Conservation (phyloP, 2,329 filamentous ascomycete species). For the Rutstroemia sp. region DNA sequence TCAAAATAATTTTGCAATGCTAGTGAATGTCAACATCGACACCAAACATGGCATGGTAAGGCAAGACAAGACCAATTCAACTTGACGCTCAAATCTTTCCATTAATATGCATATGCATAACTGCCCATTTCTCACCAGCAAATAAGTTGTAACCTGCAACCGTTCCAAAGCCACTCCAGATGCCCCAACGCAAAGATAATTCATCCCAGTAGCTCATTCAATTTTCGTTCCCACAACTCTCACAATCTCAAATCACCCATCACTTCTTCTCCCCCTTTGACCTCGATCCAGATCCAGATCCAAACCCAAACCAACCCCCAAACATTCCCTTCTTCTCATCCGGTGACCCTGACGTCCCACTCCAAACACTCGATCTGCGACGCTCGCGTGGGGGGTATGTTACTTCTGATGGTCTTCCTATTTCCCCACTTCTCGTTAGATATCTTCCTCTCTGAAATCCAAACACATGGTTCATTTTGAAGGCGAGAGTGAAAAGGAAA, state of each 20-base stretch:
- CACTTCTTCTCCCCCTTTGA: background rate
- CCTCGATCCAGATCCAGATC: background rate
- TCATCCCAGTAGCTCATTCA: background rate
- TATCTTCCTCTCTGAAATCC: background rate
- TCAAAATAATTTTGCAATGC: no score
- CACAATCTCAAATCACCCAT: background rate
- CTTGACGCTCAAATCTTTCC: no score
- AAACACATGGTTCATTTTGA: background rate
- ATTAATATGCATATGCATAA: no score
- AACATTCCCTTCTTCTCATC: slow-evolving; percentile 13
- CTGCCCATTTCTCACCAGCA: no score
- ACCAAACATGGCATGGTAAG: no score
- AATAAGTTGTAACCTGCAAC: no score
- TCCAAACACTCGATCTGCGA: slow-evolving; percentile 20
- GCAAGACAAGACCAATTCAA: no score
- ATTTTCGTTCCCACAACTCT: background rate
- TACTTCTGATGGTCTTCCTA: slow-evolving; percentile 26
- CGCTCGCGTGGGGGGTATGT: slow-evolving; percentile 17
- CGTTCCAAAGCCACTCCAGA: no score
- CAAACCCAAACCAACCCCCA: slow-evolving; percentile 2
- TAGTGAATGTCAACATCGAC: no score
- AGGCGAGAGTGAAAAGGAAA: background rate
- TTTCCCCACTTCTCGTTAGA: background rate
- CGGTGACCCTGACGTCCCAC: slow-evolving; percentile 7
- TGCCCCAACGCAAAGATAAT: no score